Conservation (phyloP, 2,329 filamentous ascomycete species). For the Botryotinia narcissicola region DNA sequence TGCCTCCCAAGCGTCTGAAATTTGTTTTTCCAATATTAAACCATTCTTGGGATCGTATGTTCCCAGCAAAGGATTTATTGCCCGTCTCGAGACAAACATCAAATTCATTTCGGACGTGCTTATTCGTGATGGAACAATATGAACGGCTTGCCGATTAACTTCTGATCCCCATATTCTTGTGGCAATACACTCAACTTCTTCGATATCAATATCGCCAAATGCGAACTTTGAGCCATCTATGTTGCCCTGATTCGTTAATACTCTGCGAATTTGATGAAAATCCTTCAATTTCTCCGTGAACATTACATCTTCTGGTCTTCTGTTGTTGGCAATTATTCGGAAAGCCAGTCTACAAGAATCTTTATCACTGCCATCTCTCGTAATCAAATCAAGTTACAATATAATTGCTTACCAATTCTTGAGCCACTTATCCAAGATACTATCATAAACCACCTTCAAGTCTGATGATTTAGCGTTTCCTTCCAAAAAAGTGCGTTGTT, state of each 20-base stretch:
- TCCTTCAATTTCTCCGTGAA: neutral
- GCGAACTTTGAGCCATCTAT: neutral
- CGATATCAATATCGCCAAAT: neutral
- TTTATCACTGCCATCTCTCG: rapidly evolving
- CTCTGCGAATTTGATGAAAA: neutral
- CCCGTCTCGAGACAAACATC: neutral
- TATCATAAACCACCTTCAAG: neutral
- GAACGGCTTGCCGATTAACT: neutral
- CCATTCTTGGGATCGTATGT: neutral
- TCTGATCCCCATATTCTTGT: neutral
- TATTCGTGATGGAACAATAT: neutral
- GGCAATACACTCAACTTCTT: neutral
- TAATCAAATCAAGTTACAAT: no score
- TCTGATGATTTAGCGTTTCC: neutral
- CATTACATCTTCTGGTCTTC: neutral
- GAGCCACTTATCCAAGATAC: no score
- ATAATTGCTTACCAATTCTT: no score
- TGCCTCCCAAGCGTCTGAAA: neutral
- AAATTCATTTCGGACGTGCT: neutral
- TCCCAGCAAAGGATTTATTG: no score
- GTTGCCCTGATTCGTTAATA: no score
- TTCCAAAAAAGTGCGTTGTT: neutral
- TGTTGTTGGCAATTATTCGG: neutral
- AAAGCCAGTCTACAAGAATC: neutral
- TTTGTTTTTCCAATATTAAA: neutral